Evolutionary conservation across 2,329 filamentous ascomycete species (phyloP).

Genomic region (Cercospora berteroae): DNA sequence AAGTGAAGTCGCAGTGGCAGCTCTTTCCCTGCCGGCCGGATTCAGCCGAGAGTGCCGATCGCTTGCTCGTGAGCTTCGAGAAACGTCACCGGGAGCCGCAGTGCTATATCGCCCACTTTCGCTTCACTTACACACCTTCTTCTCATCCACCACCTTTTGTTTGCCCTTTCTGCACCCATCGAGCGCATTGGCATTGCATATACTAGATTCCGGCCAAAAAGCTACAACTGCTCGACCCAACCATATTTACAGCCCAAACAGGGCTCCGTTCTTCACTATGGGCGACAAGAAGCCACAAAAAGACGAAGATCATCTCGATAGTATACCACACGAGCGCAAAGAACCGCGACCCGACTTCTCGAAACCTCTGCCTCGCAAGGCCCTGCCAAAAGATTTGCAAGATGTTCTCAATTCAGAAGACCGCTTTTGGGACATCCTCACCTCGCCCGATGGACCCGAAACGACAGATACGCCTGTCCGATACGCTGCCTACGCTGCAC

Average conservation of each 20-base stretch:
- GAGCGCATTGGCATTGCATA: background rate
- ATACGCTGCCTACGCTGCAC: constrained; percentile 88
- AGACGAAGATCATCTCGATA: constrained; percentile 31
- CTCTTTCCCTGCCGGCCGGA: constrained; percentile 12
- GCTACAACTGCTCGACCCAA: background rate
- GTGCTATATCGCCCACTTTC: background rate
- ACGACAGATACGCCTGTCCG: constrained; percentile 82
- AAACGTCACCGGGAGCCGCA: constrained; percentile 10
- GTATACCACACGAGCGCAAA: constrained; percentile 44
- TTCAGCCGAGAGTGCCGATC: constrained; percentile 2
- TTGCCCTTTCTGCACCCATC: background rate
- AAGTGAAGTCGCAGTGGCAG: constrained; percentile 17
- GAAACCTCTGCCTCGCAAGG: constrained; percentile 49
- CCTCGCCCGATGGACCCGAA: constrained; percentile 68
- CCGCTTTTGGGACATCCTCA: constrained; percentile 60
- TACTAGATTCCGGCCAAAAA: background rate
- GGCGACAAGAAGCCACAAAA: constrained; percentile 19
- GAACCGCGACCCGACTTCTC: constrained; percentile 50
- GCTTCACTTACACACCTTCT: background rate
- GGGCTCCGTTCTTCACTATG: background rate
- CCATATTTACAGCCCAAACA: background rate
- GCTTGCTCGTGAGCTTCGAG: background rate
- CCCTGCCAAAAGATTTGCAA: constrained; percentile 56
- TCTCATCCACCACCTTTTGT: background rate
- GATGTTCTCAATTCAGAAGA: constrained; percentile 62